phyloP scores from a whole-genome alignment of 768 basidiomycete genomes.

The Mrakia blollopis region DNA sequence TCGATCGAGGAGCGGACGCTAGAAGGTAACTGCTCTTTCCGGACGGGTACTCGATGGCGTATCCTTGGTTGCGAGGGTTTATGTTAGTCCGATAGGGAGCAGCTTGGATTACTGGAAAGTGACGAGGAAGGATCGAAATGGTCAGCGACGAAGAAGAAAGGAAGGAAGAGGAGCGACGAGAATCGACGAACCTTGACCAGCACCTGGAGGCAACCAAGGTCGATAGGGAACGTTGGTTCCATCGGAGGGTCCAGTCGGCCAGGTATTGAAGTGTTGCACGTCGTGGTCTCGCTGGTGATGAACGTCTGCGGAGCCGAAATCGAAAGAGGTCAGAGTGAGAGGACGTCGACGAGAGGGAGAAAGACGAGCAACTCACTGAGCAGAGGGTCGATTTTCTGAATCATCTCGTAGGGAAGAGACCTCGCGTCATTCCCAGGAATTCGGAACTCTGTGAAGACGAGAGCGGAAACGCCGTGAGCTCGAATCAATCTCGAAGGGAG shows the following conservation, averaged over 20 bases:
- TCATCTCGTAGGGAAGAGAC: too few relatives aligned
- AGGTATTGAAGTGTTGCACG: neutral
- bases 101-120: neutral
- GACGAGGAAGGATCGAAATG: neutral
- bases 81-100: too few relatives aligned
- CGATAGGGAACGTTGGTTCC: neutral
- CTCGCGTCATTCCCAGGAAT: too few relatives aligned
- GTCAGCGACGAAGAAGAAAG: neutral
- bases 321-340: too few relatives aligned
- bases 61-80: neutral
- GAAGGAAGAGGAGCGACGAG: neutral
- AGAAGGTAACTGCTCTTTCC: neutral
- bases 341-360: too few relatives aligned
- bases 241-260: neutral
- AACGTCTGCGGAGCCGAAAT: neutral
- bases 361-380: too few relatives aligned
- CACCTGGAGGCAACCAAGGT: neutral
- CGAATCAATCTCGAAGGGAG: neutral
- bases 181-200: neutral
- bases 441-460: neutral
- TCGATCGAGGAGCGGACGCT: neutral
- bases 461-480: neutral
- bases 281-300: neutral
- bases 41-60: neutral
- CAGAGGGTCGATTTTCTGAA: too few relatives aligned